Base-by-base conservation (phyloP, 257 asterid genomes). In the Nicotiana obtusifolia region DNA sequence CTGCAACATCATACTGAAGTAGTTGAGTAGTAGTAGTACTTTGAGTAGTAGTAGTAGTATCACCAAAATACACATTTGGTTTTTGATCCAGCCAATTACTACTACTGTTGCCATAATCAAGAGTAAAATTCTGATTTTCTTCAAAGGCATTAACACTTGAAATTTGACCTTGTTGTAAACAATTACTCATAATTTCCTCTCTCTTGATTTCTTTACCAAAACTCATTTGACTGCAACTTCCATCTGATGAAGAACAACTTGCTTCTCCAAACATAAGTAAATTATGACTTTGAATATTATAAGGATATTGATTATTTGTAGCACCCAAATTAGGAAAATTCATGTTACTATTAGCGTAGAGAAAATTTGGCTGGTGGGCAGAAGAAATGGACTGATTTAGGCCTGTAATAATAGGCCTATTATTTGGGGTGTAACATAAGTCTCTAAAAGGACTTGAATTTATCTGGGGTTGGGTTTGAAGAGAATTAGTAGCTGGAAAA, bases 161-260 rank as follows among this genome's bases (percentile, higher is more conserved):
- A 52, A 49, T 26, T 68, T 82, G 80, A 54, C 84, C 86, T 44
- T 83, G 87, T 28, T 83, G 87, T 28, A 77, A 22, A 37, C 64
- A 31, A 17, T 31, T 3, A 2, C 67, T 56, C 76, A 71, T 87
- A 76, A 84, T 83, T 53, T 85, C 88, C 60, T 92, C 96, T 83
- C 84, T 92, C 37, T 91, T 92, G 53, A 86, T 83, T 54, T 88
- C 93, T 60, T 89, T 88, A 24, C 93, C 93, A 37, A 86, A 83
- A 77, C 87, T 87, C 59, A 90, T 83, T 53, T 91, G 88, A 73
- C 89, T 81, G 64, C 90, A 85, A 44, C 94, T 90, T 31, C 90
- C 92, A 81, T 90, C 94, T 2, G 97, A 93, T 19, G 97, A 91
- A 0, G 94, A 90, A 76, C 96, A 89, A 73, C 92, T 90, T 26